Conservation (phyloP, 768 basidiomycete species). For the Boletus bicolor region DNA sequence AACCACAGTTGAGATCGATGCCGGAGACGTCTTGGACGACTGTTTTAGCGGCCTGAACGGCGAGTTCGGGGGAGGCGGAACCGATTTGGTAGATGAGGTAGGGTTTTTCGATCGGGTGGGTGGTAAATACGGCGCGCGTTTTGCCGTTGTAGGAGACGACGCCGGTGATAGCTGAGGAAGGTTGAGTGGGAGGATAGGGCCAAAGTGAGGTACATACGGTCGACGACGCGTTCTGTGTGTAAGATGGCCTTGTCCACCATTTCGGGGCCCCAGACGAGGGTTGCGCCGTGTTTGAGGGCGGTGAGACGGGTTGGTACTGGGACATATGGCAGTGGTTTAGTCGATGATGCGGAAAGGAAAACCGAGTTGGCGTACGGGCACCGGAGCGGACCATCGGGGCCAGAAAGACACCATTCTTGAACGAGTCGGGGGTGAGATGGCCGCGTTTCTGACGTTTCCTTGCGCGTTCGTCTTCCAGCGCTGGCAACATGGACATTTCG, state of each 20-base stretch:
- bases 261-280: conserved; percentile 95
- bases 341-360: background rate
- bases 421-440: conserved; percentile 67
- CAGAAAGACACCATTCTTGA: conserved; percentile 87
- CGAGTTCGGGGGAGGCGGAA: conserved; percentile 82
- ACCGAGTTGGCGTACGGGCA: conserved; percentile 56
- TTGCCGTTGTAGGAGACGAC: conserved; percentile 84
- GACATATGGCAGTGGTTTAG: conserved; percentile 13
- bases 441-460: conserved; percentile 55
- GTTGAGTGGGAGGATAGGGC: background rate
- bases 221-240: conserved; percentile 75
- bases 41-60: conserved; percentile 85
- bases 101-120: conserved; percentile 92
- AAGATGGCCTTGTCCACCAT: conserved; percentile 95
- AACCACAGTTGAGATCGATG: conserved; percentile 96
- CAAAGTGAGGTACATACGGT: conserved; percentile 56
- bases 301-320: conserved; percentile 83
- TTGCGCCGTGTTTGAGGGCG: conserved; percentile 89
- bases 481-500: conserved; percentile 36
- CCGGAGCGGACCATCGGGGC: conserved; percentile 99
- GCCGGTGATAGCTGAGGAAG: conserved; percentile 69
- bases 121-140: conserved; percentile 82
- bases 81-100: conserved; percentile 96
- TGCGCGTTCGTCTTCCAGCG: conserved; percentile 31
- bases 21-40: conserved; percentile 90